Conservation (phyloP, 805 yeast genomes). For the Schwanniomyces sp. region DNA sequence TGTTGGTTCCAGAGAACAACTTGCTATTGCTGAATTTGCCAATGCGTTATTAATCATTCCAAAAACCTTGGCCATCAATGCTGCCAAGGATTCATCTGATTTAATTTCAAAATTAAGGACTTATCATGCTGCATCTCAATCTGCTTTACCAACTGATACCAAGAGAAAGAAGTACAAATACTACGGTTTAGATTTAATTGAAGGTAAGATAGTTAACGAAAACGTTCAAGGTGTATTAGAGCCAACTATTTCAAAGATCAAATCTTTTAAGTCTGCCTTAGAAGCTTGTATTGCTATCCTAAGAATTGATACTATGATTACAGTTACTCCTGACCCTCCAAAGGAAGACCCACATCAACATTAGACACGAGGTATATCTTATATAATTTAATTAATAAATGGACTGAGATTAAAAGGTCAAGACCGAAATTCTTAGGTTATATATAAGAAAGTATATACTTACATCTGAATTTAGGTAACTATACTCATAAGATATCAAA, state of each 20-base stretch:
- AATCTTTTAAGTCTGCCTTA: slow-evolving; percentile 89
- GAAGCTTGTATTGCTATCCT: slow-evolving; percentile 98
- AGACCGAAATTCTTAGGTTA: not conserved
- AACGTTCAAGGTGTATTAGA: slow-evolving; percentile 85
- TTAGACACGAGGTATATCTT: slow-evolving; percentile 19
- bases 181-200: slow-evolving; percentile 89
- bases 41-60: slow-evolving; percentile 87
- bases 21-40: slow-evolving; percentile 98
- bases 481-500: not conserved
- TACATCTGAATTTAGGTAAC: not conserved
- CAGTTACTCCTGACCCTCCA: slow-evolving; percentile 93
- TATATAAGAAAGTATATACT: not conserved
- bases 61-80: slow-evolving; percentile 94
- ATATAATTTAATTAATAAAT: not conserved
- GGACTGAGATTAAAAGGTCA: not conserved
- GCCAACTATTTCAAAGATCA: slow-evolving; percentile 91
- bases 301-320: slow-evolving; percentile 97
- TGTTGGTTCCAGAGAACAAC: slow-evolving; percentile 94
- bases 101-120: slow-evolving; percentile 93
- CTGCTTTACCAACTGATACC: slow-evolving; percentile 75
- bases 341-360: slow-evolving; percentile 92
- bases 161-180: slow-evolving; percentile 85
- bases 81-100: slow-evolving; percentile 96
- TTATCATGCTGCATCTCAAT: slow-evolving; percentile 93
- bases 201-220: slow-evolving; percentile 90